Evolutionary conservation across 192 early-diverging fungal species (phyloP), one percentile per base, ranked within the genome.

Genomic region (Nowakowskiella sp.): DNA sequence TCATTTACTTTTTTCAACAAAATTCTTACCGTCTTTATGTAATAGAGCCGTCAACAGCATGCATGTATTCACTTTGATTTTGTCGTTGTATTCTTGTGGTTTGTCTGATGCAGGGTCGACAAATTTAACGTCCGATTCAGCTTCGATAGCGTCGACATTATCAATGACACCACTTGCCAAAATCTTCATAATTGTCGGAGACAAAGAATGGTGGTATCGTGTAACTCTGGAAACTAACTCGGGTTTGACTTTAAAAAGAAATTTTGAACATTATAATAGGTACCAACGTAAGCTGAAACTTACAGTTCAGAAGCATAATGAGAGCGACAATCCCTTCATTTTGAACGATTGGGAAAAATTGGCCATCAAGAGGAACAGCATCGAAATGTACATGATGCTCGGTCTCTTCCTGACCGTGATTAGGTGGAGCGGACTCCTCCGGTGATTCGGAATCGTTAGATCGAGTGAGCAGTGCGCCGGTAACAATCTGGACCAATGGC

Each of bases 371-470:
- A 6, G 76, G 72, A n/a, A 65, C 32, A 1, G 72, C 67, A 45
- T 78, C 76, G 59, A 78, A 78, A 42, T 78, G 76, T 5, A 78
- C 70, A 26, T 78, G 70, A 30, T 76, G 64, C 29, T 75, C 66
- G 6, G 31, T 51, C 13, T 10, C 10, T 47, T 47, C 47, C 47
- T 39, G n/a, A 39, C 36, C 57, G 26, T 52, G 53, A 28, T 13
- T 25, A 19, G 19, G 36, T 29, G 3, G 22, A 26, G 27, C 36
- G 27, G 42, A 42, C 8, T 42, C 58, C 25, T 51, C 55, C 0
- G 9, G 53, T 27, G 39, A 10, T 13, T 10, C 34, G 13, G 39
- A 28, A 10, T 47, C 34, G 34, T 34, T 19, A 4, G 48, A 23
- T 31, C 52, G 49, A 6, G 72, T 70, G n/a, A 78, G 50, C 2